Conservation (phyloP, 768 basidiomycete species). For the Hortiboletus flavorubellus region DNA sequence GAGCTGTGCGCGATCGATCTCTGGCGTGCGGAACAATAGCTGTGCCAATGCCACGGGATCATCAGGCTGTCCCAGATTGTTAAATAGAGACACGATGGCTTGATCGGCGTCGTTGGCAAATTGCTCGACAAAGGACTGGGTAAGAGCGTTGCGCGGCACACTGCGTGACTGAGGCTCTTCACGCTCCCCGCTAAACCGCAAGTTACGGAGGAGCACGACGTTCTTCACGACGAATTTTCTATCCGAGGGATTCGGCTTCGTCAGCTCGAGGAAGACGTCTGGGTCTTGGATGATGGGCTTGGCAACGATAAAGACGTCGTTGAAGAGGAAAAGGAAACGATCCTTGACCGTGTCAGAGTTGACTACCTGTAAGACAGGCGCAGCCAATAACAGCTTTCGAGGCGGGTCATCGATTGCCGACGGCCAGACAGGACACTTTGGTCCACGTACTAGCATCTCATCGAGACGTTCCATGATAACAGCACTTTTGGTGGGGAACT, state of each 20-base stretch:
- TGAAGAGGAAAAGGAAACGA: slow-evolving; percentile 96
- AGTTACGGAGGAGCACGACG: slow-evolving; percentile 71
- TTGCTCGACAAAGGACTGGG: slow-evolving; percentile 71
- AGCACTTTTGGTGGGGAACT: slow-evolving; percentile 44
- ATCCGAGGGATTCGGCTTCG: slow-evolving; percentile 57
- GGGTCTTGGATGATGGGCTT: slow-evolving; percentile 79
- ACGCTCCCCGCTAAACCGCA: slow-evolving; percentile 69
- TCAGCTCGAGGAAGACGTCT: slow-evolving; percentile 56
- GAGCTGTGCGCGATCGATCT: slow-evolving; percentile 77
- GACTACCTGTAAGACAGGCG: slow-evolving; percentile 90
- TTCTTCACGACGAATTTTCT: slow-evolving; percentile 87
- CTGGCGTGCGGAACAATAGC: slow-evolving; percentile 74
- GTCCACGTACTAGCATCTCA: slow-evolving; percentile 61
- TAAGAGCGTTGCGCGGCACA: slow-evolving; percentile 54
- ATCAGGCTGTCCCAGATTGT: slow-evolving; percentile 54
- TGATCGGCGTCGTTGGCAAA: slow-evolving; percentile 79
- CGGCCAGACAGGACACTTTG: slow-evolving; percentile 56
- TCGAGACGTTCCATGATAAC: slow-evolving; percentile 67
- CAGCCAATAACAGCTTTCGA: slow-evolving; percentile 78
- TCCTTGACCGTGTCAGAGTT: slow-evolving; percentile 94
- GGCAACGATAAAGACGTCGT: slow-evolving; percentile 87
- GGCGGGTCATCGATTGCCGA: slow-evolving; percentile 80
- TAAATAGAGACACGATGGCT: slow-evolving; percentile 69
- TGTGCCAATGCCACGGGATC: slow-evolving; percentile 77
- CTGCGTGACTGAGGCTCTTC: slow-evolving; percentile 52